Conservation (phyloP, 1,284 basidiomycete species). For the Marasmius sp. region DNA sequence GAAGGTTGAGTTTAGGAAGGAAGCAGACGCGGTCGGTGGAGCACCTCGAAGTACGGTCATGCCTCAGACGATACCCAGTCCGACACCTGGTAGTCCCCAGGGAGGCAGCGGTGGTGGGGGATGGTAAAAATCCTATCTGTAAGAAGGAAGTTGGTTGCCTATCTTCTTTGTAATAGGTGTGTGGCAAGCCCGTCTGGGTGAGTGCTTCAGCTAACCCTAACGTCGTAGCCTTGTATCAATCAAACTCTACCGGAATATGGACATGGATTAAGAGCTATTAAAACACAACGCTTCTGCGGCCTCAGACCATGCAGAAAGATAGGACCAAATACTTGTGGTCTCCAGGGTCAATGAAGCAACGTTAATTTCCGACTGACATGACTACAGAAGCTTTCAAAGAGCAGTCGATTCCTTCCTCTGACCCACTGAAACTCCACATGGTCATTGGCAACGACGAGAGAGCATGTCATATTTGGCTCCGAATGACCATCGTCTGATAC, state of each 20-base stretch:
- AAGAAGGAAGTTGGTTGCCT: neutral
- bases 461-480: constrained; percentile 10
- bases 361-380: constrained; percentile 43
- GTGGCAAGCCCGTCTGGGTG: neutral
- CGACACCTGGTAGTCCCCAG: constrained; percentile 24
- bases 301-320: too few species aligned
- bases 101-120: constrained; percentile 7
- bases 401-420: constrained; percentile 53
- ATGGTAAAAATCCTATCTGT: neutral
- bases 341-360: neutral
- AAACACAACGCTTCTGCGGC: too few species aligned
- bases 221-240: neutral
- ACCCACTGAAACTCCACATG: constrained; percentile 60
- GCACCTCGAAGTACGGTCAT: constrained; percentile 30
- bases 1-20: constrained; percentile 81
- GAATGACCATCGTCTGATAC: constrained; percentile 3
- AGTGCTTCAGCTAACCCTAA: neutral
- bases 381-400: constrained; percentile 72
- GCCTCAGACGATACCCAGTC: constrained; percentile 49
- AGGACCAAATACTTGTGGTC: too few species aligned
- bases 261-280: too few species aligned
- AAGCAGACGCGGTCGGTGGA: constrained; percentile 45
- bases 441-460: neutral
- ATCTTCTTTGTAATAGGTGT: neutral
- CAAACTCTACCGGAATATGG: neutral